These are phyloP conservation scores for Eucalyptus cloeziana DNA, from an alignment of 345 rosid species.

Conservation along the genomic window DNA sequence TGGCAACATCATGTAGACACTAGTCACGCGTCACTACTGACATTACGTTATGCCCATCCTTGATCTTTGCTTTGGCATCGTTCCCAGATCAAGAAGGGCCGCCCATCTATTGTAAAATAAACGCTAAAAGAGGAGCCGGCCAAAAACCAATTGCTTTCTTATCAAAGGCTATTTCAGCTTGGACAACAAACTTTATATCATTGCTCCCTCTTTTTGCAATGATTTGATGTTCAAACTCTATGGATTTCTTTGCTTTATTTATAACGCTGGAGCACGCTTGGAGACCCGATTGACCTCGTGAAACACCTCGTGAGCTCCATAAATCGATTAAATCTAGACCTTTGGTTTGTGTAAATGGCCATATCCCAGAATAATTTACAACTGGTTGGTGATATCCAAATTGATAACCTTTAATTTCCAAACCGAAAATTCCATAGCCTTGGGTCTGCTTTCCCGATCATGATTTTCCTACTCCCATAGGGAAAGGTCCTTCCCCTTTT, in stretches of 20 bases:
- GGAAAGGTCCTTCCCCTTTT: too few species aligned
- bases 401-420: not conserved
- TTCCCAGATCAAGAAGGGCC: not conserved
- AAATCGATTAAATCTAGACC: not conserved
- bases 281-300: not conserved
- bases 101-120: not conserved
- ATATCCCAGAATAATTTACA: not conserved
- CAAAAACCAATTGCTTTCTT: not conserved
- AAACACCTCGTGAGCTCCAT: rapidly evolving
- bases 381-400: not conserved
- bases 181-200: not conserved
- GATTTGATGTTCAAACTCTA: not conserved
- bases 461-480: too few species aligned
- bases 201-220: not conserved
- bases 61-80: not conserved
- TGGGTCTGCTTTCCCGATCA: too few species aligned
- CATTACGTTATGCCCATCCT: not conserved
- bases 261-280: not conserved
- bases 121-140: not conserved
- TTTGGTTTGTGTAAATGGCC: not conserved
- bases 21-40: not conserved
- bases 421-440: not conserved
- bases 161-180: not conserved
- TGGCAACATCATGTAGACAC: not conserved
- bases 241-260: not conserved